Percentiles rank a stretch among this genome's conserved stretches.
Evolutionary conservation across 352 stramenopile species (phyloP).

Genomic region (Thraustochytrium striatum): DNA sequence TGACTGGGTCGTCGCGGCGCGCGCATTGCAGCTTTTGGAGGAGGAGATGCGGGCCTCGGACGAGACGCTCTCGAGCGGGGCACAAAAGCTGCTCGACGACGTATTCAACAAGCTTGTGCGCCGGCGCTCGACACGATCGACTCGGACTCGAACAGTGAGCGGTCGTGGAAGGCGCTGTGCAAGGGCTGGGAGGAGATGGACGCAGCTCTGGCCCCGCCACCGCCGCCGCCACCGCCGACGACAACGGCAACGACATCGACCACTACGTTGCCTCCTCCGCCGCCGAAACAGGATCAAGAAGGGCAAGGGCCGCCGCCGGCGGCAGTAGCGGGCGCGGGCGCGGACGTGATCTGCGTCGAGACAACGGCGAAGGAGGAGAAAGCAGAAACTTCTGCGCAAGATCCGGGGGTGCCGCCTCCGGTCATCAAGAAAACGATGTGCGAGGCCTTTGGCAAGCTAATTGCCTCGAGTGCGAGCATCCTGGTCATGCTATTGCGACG

Average conservation of each 20-base stretch:
- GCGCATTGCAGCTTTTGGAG: background rate
- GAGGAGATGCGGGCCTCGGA: background rate
- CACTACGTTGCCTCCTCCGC: background rate
- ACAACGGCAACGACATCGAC: background rate
- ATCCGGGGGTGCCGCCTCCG: background rate
- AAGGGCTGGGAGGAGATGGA: background rate
- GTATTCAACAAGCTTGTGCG: slow-evolving; percentile 11
- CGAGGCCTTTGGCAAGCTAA: background rate
- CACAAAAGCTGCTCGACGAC: background rate
- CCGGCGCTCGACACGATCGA: background rate
- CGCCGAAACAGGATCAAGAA: background rate
- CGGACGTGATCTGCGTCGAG: too few species aligned
- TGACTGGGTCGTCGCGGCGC: background rate
- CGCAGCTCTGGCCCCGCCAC: background rate
- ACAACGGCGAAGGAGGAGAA: background rate
- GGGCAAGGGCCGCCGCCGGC: background rate
- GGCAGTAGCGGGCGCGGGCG: background rate
- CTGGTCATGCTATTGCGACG: background rate
- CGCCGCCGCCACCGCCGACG: too few species aligned
- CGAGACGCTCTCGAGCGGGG: background rate
- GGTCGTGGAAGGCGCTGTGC: background rate
- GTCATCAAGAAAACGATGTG: slow-evolving; percentile 22
- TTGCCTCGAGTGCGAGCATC: background rate
- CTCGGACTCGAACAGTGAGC: background rate
- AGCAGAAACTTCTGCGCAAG: background rate